Evolutionary conservation across 768 basidiomycete genomes (phyloP), one percentile per base, ranked within the genome.

Genomic region (Rhizopogon vinicolor): DNA sequence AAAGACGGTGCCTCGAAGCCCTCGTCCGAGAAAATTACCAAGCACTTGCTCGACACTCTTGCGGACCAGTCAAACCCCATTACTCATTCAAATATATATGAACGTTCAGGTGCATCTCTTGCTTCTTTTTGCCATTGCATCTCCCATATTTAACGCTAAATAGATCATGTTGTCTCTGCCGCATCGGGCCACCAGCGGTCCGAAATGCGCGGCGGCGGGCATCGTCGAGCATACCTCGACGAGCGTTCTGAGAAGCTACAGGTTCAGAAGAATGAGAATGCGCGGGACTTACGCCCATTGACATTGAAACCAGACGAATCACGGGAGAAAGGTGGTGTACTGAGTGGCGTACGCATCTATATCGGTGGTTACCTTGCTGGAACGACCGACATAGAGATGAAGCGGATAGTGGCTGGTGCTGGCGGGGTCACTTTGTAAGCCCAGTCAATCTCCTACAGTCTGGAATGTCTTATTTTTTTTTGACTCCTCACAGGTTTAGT

Each of bases 321-420:
- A 33, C 49, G 44, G 40, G 35, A 41, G 43, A 41, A 51, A 4
- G 50, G 44, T 5, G 68, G 72, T 59, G 60, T 77, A 29, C 62
- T 70, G 65, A 63, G 56, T 73, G 62, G 80, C 60, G 78, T 82
- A 45, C 76, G 77, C 50, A 74, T 84, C n/a, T 89, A 89, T 59
- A 85, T 89, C 63, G 77, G 84, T 60, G 91, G 88, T 0, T 89
- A 83, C 63, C 72, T 90, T 55, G 75, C 75, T 31, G 77, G 78
- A 43, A 89, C 87, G 19, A 93, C 89, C 1, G 89, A 91, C 64
- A 80, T 87, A 49, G 89, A 93, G 69, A 83, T 93, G 75, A 91
- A 84, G 70, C 74, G 81, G 60, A 72, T 85, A 13, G 75, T 93
- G 8, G 65, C 74, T n/a, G 71, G 78, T 42, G 85, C 83, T 44